Base-by-base conservation (phyloP, 2,329 filamentous ascomycete species). In the Ceratocystis colombiana region DNA sequence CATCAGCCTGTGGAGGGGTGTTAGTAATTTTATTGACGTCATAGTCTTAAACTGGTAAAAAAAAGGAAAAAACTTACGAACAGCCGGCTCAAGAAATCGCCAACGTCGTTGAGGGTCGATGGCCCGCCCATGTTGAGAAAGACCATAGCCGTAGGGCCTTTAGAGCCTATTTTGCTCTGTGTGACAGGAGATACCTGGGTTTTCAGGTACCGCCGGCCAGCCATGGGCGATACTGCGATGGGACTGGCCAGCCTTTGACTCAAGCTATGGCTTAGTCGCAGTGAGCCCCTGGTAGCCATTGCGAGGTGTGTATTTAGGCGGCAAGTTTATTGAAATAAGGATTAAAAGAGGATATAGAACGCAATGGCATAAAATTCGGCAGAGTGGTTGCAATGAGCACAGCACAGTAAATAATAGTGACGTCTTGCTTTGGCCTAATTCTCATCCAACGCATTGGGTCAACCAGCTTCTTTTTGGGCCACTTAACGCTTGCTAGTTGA, bases 91-190 rank as follows among this genome's bases (percentile, higher is more conserved):
- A 99, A 78, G 73, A 97, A 99, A 76, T 88, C 85, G 71, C 88
- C 87, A 45, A 99, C 94, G 78, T 99, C 91, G 70, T 87, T 84
- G 3, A 88, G 88, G 3, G 89, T 96, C 1, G 90, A 89, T 2
- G 94, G 94, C 0, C 94, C 94, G 68, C 94, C 94, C 94, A 99
- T 99, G 77, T 99, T 99, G 78, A 99, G 84, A 73, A 99, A 96
- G 15, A 99, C 94, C 85, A 99, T 97, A 55, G 94, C 94, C 3
- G 94, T 99, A 6, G 92, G 91, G 0, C 93, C 93, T 73, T 89
- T 81, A 53, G 81, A 82, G 12, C 82, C 84, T 0, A 83, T 83
- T 5, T 83, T 80, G 81, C 90, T 82, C 75, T 95, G 90, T 0
- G 89, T 92, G 25, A 94, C 90, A 6, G 90, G 89, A 10, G 89